These are phyloP conservation scores for Maudiozyma barnettii DNA, from an alignment of 805 yeast species.

Conservation along the genomic window DNA sequence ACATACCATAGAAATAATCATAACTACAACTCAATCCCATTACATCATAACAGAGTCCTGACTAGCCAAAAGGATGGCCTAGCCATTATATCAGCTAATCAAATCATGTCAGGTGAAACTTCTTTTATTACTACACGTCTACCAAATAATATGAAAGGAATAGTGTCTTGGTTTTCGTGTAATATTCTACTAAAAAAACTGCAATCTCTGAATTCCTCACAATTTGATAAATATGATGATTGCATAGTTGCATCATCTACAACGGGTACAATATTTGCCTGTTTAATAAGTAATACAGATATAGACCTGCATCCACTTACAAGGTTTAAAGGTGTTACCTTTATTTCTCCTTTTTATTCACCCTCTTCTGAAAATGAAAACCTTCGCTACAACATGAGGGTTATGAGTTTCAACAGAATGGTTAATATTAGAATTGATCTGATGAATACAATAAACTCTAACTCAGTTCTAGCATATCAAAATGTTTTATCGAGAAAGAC, in stretches of 20 bases:
- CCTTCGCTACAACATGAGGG: neutral
- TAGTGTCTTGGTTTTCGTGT: conserved; percentile 16
- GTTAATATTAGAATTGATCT: conserved; percentile 2
- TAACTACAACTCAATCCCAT: conserved; percentile 15
- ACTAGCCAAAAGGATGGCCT: conserved; percentile 9
- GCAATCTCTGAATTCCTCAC: conserved; percentile 1
- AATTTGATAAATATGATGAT: conserved; percentile 6
- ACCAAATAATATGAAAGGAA: conserved; percentile 8
- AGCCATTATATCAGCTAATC: conserved; percentile 19
- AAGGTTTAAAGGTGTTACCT: conserved; percentile 19
- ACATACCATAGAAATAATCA: conserved; percentile 14
- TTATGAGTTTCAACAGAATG: conserved; percentile 3
- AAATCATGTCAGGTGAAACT: conserved; percentile 25
- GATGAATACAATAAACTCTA: conserved; percentile 4
- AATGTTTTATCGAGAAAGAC: conserved; percentile 3
- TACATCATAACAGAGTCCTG: conserved; percentile 11
- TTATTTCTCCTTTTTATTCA: neutral
- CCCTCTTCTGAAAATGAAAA: neutral
- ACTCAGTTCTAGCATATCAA: neutral
- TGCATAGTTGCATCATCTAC: conserved; percentile 18
- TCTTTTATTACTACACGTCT: conserved; percentile 7
- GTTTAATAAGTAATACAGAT: conserved; percentile 9
- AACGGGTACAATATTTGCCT: conserved; percentile 20
- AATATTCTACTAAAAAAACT: conserved; percentile 14
- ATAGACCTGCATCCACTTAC: conserved; percentile 16